Evolutionary conservation across 192 early-diverging fungal species (phyloP).

Genomic region (Gryganskiella cystojenkinii): DNA sequence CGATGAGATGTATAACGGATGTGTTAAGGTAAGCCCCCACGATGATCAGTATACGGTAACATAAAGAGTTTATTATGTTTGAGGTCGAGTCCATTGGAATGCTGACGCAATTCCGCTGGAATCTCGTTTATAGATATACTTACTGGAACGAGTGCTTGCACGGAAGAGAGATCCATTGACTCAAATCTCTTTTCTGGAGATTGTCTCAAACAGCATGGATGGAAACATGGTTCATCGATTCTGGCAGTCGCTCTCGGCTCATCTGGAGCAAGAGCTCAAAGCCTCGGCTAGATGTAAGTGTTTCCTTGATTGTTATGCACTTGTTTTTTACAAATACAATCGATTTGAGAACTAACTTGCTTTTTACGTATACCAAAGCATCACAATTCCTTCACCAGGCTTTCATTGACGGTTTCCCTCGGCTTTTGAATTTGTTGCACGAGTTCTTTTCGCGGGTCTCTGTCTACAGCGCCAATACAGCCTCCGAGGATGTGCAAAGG

Average conservation of each 20-base stretch:
- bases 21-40: constrained; percentile 65
- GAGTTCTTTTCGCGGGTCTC: constrained; percentile 67
- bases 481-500: constrained; percentile 66
- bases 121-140: too few species aligned
- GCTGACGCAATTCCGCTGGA: too few species aligned
- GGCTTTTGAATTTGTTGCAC: constrained; percentile 58
- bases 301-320: neutral
- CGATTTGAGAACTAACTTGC: neutral
- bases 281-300: constrained; percentile 60
- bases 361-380: constrained; percentile 45
- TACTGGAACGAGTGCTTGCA: constrained; percentile 61
- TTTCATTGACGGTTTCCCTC: constrained; percentile 64
- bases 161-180: constrained; percentile 60
- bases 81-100: too few species aligned
- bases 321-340: neutral
- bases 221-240: constrained; percentile 64
- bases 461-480: constrained; percentile 48
- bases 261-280: constrained; percentile 64
- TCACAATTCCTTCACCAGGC: constrained; percentile 65
- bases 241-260: constrained; percentile 62
- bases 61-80: too few species aligned
- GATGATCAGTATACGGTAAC: neutral
- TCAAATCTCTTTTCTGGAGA: constrained; percentile 62
- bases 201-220: constrained; percentile 60
- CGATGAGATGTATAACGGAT: constrained; percentile 61